phyloP scores from a whole-genome alignment of 805 yeast species.

The Candida insectalens region DNA sequence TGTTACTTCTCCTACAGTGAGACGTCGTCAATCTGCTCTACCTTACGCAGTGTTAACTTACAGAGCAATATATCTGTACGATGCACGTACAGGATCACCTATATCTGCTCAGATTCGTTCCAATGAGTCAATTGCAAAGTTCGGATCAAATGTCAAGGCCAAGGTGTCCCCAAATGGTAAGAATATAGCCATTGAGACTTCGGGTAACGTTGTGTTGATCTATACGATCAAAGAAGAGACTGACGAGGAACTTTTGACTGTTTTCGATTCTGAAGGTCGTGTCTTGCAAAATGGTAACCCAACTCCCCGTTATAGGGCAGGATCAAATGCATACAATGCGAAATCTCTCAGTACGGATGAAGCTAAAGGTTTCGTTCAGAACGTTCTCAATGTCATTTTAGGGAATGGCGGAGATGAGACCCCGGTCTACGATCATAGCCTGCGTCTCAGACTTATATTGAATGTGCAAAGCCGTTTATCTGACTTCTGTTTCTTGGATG shows the following conservation, averaged over 20 bases:
- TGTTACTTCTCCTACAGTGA: conserved; percentile 17
- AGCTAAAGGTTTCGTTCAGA: conserved; percentile 13
- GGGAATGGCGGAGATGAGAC: conserved; percentile 13
- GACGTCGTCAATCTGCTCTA: conserved; percentile 6
- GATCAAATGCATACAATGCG: conserved; percentile 7
- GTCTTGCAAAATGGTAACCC: conserved; percentile 24
- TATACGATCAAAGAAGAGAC: conserved; percentile 28
- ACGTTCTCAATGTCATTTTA: conserved; percentile 19
- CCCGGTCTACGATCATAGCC: conserved; percentile 23
- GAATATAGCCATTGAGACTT: conserved; percentile 32
- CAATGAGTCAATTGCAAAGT: conserved; percentile 30
- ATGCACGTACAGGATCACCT: conserved; percentile 34
- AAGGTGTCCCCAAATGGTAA: conserved; percentile 27
- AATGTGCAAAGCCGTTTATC: conserved; percentile 24
- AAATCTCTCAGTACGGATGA: conserved; percentile 3
- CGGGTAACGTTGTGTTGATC: conserved; percentile 29
- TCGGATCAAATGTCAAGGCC: conserved; percentile 36
- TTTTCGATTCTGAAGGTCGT: conserved; percentile 21
- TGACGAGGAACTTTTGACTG: conserved; percentile 21
- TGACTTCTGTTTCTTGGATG: conserved; percentile 19
- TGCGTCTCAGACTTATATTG: conserved; percentile 25
- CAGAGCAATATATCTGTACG: conserved; percentile 29
- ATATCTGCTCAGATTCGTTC: conserved; percentile 38
- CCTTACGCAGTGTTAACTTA: conserved; percentile 27
- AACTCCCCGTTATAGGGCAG: conserved; percentile 5